Evolutionary conservation across 2,329 filamentous ascomycete species (phyloP), one percentile per base, ranked within the genome.

Genomic region (Pyrenophora seminiperda): DNA sequence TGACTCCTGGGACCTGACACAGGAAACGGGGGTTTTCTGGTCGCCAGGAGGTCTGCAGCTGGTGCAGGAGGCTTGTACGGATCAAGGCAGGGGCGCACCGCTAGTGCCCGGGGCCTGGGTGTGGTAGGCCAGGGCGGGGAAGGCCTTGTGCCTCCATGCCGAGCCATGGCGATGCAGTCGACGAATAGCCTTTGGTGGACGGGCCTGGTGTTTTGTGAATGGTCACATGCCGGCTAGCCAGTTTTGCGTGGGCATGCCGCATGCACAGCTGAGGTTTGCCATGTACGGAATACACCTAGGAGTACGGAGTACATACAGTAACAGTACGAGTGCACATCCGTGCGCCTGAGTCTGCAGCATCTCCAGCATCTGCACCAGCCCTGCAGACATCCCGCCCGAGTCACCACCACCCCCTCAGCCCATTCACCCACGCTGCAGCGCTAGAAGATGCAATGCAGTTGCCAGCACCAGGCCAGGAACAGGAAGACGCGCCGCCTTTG

Each of bases 51-150:
- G 46, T 54, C 49, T 58, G 54, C 57, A 51, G 39, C 36, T 50
- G 32, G 45, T 45, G 57, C 60, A 58, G 56, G 36, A 40, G 40
- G 31, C 52, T 41, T 51, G 43, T 17, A 50, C 41, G 13, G 17
- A 52, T 48, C 41, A 22, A 27, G 41, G 57, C 15, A 41, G 54
- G 50, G 57, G 41, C 36, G 47, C 9, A 20, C 18, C 33, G 24
- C 45, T 63, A 63, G 60, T 54, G 54, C 58, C 60, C 60, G 58
- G 41, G 41, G 53, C 53, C 54, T 54, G 54, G 51, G 54, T 41
- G 46, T 46, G 40, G 48, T 31, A 40, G 48, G 29, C 19, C 55
- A 50, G 50, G 46, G 59, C 50, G 59, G 57, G 55, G 61, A 59
- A 61, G 47, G 54, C 49, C 47, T 43, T 34, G 34, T 29, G 9